Evolutionary conservation across 306 rosid species (phyloP).

Genomic region (Alnus rubra): DNA sequence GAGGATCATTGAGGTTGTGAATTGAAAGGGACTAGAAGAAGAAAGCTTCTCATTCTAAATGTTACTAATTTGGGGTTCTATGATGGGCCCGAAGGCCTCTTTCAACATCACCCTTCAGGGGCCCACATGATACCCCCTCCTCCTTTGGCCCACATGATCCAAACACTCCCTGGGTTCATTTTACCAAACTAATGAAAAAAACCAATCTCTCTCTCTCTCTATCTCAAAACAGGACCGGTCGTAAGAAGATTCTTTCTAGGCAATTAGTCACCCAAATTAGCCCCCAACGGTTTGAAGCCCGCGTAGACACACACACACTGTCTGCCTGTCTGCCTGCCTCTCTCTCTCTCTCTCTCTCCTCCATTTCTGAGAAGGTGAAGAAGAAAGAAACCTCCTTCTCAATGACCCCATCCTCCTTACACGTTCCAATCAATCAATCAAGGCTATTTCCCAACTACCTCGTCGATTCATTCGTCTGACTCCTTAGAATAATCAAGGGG

Average conservation of each 20-base stretch:
- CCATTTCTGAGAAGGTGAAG: slow-evolving; percentile 45
- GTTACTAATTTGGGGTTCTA: background rate
- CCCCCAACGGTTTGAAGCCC: slow-evolving; percentile 68
- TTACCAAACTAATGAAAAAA: too few species aligned
- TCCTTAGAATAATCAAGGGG: background rate
- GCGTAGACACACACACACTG: slow-evolving; percentile 28
- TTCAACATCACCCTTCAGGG: background rate
- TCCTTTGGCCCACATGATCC: background rate
- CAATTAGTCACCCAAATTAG: slow-evolving; percentile 53
- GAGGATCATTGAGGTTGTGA: too few species aligned
- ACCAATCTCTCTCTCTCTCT: background rate
- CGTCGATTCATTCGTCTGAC: slow-evolving; percentile 23
- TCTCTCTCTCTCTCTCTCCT: slow-evolving; percentile 23
- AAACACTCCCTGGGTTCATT: background rate
- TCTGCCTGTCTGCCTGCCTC: background rate
- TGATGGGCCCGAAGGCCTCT: background rate
- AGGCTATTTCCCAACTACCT: background rate
- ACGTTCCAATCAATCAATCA: slow-evolving; percentile 15
- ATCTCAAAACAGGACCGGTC: slow-evolving; percentile 34
- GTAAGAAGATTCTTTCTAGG: slow-evolving; percentile 35
- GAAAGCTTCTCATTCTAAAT: too few species aligned
- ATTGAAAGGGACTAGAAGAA: too few species aligned
- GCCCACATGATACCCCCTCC: too few species aligned
- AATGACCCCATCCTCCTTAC: background rate
- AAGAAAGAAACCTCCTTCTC: background rate